Conservation (phyloP, 2,329 filamentous ascomycete genomes). For the Teratosphaeria destructans region DNA sequence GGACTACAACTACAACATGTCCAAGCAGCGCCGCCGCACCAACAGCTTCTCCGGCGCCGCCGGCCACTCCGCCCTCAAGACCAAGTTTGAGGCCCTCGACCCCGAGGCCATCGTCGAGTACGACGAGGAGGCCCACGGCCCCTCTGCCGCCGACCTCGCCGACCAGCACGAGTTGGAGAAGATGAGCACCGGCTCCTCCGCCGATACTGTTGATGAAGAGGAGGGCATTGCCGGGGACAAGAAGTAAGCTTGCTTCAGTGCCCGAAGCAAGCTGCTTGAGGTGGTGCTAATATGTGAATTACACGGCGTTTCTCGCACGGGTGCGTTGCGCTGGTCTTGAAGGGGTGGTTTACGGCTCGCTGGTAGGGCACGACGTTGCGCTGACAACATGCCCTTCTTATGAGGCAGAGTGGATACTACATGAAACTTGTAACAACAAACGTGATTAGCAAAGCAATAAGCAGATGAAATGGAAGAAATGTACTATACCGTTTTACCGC, state of each 20-base stretch:
- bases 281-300: neutral
- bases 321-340: neutral
- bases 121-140: constrained; percentile 63
- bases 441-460: neutral
- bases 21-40: constrained; percentile 79
- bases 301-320: neutral
- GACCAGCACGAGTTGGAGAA: constrained; percentile 30
- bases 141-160: constrained; percentile 43
- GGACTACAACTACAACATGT: constrained; percentile 73
- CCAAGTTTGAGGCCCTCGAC: constrained; percentile 90
- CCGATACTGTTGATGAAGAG: constrained; percentile 46
- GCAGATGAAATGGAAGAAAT: neutral
- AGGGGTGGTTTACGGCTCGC: neutral
- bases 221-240: constrained; percentile 19
- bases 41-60: constrained; percentile 72
- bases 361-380: neutral
- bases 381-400: neutral
- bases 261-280: neutral
- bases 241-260: constrained; percentile 1
- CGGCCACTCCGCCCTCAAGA: constrained; percentile 72
- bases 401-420: neutral
- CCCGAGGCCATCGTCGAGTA: constrained; percentile 79
- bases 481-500: neutral
- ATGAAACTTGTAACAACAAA: neutral
- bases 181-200: constrained; percentile 36